Base-by-base conservation (phyloP, 192 early-diverging fungal genomes). In the Entomortierella beljakovae region DNA sequence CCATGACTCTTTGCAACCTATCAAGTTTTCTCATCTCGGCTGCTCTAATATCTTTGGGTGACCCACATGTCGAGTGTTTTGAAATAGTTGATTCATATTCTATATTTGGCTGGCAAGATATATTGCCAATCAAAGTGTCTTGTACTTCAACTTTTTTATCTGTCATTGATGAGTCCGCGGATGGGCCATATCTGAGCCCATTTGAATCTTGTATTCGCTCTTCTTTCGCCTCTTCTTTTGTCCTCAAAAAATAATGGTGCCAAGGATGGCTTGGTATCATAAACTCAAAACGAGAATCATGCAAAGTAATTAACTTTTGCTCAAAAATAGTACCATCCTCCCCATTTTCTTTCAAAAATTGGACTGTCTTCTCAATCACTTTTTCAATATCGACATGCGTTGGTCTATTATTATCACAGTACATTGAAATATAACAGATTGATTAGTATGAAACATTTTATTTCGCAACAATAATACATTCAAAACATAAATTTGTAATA, bases 331-430 rank as follows among this genome's bases (percentile, higher is more conserved):
- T 35, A 20, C 37, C 32, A 22, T 29, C 20, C n/a, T n/a, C n/a
- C 7, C 43, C 25, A 38, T 49, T 38, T 18, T 31, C 22, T 2
- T 9, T 35, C 7, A 79, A 16, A 48, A 79, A 70, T 10, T 65
- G 57, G 16, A 64, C 29, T 13, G 75, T 79, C 57, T 59, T 64
- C 32, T 79, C 67, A n/a, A 79, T 43, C 26, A 79, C 55, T 20
- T 53, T 64, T 28, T 64, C 53, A 8, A 79, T 52, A 54, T 79
- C 75, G n/a, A 62, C 26, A 61, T 64, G 75, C 9, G 69, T 37
- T 4, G 46, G 18, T 16, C 65, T 57, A 28, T 60, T 26, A 8
- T n/a, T 8, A 61, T 1, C 42, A 16, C 23, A 23, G 25, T 16
- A 48, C 8, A 55, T 11, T 11, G 29, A 54, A 46, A 28, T 16